Conservation (phyloP, 2,329 filamentous ascomycete species). For the Microcyclosporella mali region DNA sequence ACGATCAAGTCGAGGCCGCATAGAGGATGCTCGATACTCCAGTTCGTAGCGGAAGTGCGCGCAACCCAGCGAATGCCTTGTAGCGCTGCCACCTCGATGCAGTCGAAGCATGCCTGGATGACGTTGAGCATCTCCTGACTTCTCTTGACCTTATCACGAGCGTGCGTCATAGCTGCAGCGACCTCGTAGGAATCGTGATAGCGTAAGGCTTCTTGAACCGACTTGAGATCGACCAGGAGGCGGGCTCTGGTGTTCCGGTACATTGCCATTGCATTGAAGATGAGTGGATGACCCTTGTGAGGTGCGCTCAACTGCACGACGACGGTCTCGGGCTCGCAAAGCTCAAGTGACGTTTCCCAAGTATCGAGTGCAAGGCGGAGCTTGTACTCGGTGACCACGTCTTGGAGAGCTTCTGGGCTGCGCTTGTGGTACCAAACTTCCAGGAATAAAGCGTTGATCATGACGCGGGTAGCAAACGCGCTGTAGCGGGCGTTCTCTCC, state of each 20-base stretch:
- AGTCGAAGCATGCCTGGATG: slow-evolving; percentile 95
- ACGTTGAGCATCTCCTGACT: slow-evolving; percentile 98
- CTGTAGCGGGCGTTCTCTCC: slow-evolving; percentile 87
- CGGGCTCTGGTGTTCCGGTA: slow-evolving; percentile 90
- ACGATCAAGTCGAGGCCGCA: slow-evolving; percentile 97
- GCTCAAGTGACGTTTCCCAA: slow-evolving; percentile 94
- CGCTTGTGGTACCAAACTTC: slow-evolving; percentile 99
- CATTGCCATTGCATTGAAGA: slow-evolving; percentile 97
- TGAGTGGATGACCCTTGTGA: slow-evolving; percentile 89
- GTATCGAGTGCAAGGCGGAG: slow-evolving; percentile 90
- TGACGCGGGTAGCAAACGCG: slow-evolving; percentile 91
- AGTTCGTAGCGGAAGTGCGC: slow-evolving; percentile 95
- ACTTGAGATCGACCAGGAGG: slow-evolving; percentile 90
- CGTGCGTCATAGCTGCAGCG: slow-evolving; percentile 90
- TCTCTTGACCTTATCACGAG: slow-evolving; percentile 87
- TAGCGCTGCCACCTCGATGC: slow-evolving; percentile 88
- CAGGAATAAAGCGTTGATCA: slow-evolving; percentile 97
- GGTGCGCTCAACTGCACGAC: slow-evolving; percentile 86
- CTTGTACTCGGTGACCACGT: slow-evolving; percentile 97
- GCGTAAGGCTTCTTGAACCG: slow-evolving; percentile 88
- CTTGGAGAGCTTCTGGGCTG: slow-evolving; percentile 92
- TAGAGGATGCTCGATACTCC: slow-evolving; percentile 96
- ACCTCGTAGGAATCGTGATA: slow-evolving; percentile 98
- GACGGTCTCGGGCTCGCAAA: slow-evolving; percentile 86
- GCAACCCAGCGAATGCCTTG: slow-evolving; percentile 97